These are phyloP conservation scores for Talaromyces rugulosus DNA, from an alignment of 2,329 filamentous ascomycete genomes.

Conservation along the genomic window DNA sequence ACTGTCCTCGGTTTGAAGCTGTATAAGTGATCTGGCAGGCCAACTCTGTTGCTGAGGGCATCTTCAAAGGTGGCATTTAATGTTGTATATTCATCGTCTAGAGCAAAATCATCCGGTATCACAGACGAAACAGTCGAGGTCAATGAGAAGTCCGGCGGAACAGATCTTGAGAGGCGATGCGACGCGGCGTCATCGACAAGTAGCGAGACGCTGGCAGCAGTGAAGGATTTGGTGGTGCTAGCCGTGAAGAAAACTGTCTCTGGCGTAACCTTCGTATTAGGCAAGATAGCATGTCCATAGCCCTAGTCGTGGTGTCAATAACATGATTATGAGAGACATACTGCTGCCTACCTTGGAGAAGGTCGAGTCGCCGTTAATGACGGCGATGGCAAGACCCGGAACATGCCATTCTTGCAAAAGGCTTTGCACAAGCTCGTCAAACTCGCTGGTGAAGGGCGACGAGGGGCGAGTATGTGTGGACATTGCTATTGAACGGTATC, in stretches of 20 bases:
- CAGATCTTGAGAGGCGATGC: not conserved
- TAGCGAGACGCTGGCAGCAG: slow-evolving; percentile 1
- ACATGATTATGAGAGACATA: not conserved
- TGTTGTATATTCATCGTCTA: slow-evolving; percentile 1
- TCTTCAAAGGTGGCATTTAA: slow-evolving; percentile 1
- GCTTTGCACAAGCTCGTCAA: not conserved
- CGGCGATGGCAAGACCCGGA: not conserved
- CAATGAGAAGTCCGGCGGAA: not conserved
- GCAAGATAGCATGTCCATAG: not conserved
- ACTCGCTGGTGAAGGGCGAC: not conserved
- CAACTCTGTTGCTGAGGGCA: slow-evolving; percentile 3
- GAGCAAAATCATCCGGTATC: not conserved
- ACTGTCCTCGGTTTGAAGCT: slow-evolving; percentile 2
- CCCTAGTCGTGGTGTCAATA: not conserved
- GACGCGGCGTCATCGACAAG: not conserved
- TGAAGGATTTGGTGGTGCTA: slow-evolving; percentile 4
- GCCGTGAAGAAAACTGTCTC: slow-evolving; percentile 2
- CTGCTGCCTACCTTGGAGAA: slow-evolving; percentile 1
- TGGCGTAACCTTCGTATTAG: not conserved
- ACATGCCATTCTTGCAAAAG: slow-evolving; percentile 2
- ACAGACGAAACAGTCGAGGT: not conserved
- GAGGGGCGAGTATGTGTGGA: not conserved
- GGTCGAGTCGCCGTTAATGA: not conserved
- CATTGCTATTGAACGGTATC: not conserved
- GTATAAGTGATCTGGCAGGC: not conserved